A percentile compares a stretch with the other conserved stretches of the same genome.
phyloP scores from a whole-genome alignment of 106 monocot species.

The Hemerocallis citrina region DNA sequence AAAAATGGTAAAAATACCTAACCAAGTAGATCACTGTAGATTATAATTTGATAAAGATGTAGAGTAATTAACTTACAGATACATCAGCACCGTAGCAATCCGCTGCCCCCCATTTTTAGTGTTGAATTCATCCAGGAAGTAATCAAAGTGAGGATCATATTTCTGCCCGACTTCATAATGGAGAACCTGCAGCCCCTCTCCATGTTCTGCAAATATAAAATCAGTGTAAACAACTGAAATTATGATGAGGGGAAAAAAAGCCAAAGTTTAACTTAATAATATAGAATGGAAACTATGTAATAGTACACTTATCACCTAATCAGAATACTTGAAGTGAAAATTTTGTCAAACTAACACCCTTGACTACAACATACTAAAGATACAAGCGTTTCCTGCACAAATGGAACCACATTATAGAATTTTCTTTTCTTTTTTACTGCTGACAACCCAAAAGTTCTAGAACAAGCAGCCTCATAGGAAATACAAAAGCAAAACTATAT shows the following conservation, averaged over 20 bases:
- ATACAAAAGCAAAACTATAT: no score
- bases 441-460: no score
- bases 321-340: no score
- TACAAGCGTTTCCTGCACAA: no score
- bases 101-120: constrained; percentile 64
- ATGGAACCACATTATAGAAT: no score
- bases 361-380: no score
- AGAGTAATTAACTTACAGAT: constrained; percentile 36
- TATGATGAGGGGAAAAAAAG: neutral
- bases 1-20: neutral
- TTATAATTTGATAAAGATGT: neutral
- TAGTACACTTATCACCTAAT: no score
- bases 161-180: constrained; percentile 79
- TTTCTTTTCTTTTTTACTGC: no score
- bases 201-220: constrained; percentile 36
- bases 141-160: constrained; percentile 70
- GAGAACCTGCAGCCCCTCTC: constrained; percentile 63
- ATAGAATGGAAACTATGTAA: no score
- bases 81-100: constrained; percentile 69
- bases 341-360: no score
- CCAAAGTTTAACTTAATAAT: no score
- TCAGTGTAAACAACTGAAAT: constrained; percentile 1
- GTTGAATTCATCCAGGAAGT: constrained; percentile 57
- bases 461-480: no score
- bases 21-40: neutral